Evolutionary conservation across 495 filamentous ascomycete genomes (phyloP).

Genomic region (Barbatosphaeria neglecta): DNA sequence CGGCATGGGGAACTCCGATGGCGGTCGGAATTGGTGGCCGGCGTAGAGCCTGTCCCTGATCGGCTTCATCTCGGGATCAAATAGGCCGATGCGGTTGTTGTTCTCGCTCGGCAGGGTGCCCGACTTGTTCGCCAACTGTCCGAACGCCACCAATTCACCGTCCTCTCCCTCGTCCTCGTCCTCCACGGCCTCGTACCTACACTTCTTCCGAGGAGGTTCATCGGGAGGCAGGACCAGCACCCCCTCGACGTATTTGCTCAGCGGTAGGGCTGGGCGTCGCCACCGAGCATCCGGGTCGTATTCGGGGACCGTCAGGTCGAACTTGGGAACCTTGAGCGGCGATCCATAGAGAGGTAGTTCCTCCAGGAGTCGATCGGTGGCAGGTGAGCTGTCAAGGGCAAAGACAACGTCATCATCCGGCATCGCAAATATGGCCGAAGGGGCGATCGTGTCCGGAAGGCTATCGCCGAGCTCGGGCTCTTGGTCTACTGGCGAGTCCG

Average conservation of each 20-base stretch:
- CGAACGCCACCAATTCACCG: slow-evolving; percentile 32
- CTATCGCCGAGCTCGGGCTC: slow-evolving; percentile 35
- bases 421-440: slow-evolving; percentile 74
- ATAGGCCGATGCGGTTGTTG: slow-evolving; percentile 70
- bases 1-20: slow-evolving; percentile 80
- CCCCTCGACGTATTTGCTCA: slow-evolving; percentile 77
- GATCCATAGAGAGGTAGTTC: slow-evolving; percentile 74
- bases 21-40: slow-evolving; percentile 88
- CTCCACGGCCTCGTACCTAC: slow-evolving; percentile 65
- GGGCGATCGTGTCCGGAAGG: slow-evolving; percentile 36
- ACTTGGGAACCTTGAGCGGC: slow-evolving; percentile 44
- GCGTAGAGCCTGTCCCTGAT: slow-evolving; percentile 85
- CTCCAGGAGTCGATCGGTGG: slow-evolving; percentile 68
- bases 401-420: slow-evolving; percentile 74
- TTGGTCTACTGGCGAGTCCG: slow-evolving; percentile 33
- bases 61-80: slow-evolving; percentile 77
- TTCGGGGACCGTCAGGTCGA: slow-evolving; percentile 42
- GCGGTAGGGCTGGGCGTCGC: slow-evolving; percentile 66
- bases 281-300: slow-evolving; percentile 55
- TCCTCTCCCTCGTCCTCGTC: slow-evolving; percentile 53
- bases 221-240: slow-evolving; percentile 58
- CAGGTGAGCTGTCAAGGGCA: slow-evolving; percentile 59
- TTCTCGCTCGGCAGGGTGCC: slow-evolving; percentile 52
- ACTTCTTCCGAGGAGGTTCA: slow-evolving; percentile 60
- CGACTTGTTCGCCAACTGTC: slow-evolving; percentile 25